phyloP scores from a whole-genome alignment of 2,329 filamentous ascomycete genomes.

The Sphaerulina populicola region DNA sequence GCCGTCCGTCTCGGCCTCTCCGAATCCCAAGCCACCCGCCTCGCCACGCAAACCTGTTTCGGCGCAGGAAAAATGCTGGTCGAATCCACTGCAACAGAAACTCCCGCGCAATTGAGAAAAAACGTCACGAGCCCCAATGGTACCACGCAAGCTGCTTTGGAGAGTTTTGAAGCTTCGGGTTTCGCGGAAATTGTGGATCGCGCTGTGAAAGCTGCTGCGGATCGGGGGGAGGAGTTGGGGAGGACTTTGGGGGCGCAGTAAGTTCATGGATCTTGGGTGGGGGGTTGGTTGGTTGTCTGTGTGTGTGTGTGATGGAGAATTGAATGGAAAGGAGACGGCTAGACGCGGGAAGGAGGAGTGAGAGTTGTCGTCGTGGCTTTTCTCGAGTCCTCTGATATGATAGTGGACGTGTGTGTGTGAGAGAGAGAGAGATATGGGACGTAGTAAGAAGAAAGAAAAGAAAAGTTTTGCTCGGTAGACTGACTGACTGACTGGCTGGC shows the following conservation, averaged over 20 bases:
- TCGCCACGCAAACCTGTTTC: constrained; percentile 26
- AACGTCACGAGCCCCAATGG: constrained; percentile 29
- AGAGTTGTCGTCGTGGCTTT: no score
- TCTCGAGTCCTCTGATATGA: no score
- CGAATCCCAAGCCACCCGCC: constrained; percentile 23
- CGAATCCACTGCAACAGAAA: constrained; percentile 16
- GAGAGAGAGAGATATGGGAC: no score
- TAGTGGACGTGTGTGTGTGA: no score
- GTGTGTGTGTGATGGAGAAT: no score
- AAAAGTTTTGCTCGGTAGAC: no score
- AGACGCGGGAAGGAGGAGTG: no score
- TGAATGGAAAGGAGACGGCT: no score
- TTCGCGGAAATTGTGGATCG: constrained; percentile 24
- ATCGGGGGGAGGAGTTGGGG: constrained; percentile 24
- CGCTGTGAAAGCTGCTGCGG: constrained; percentile 24
- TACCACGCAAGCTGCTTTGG: constrained; percentile 25
- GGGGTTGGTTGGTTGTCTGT: no score
- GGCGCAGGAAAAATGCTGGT: constrained; percentile 27
- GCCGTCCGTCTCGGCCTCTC: constrained; percentile 22
- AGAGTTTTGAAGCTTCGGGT: constrained; percentile 24
- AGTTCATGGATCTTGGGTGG: not conserved
- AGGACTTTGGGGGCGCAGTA: constrained; percentile 23
- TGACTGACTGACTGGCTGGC: no score
- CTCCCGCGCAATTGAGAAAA: constrained; percentile 24
- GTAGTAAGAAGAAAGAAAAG: no score